Percentiles rank a stretch among this genome's conserved stretches.
Conservation (phyloP, 2,329 filamentous ascomycete genomes). For the Hawksworthiomyces lignivorus region DNA sequence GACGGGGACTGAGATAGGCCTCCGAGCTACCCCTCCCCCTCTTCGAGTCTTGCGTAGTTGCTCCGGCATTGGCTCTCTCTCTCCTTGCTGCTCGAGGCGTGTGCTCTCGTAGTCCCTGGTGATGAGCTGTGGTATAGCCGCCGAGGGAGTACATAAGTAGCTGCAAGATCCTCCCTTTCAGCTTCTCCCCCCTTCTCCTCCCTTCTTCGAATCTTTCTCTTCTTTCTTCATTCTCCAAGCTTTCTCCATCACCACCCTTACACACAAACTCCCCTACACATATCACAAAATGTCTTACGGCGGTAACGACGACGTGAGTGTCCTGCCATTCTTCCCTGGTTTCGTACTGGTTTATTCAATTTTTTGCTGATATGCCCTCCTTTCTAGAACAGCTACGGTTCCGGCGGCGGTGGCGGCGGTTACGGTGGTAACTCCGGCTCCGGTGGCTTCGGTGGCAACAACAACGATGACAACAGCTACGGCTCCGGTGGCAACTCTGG, state of each 20-base stretch:
- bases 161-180: background rate
- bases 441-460: constrained; percentile 10
- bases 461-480: constrained; percentile 17
- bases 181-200: background rate
- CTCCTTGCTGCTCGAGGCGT: background rate
- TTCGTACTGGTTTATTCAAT: background rate
- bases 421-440: constrained; percentile 1
- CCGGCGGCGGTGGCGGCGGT: constrained; percentile 5
- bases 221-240: background rate
- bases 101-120: no score
- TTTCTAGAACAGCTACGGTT: constrained; percentile 16
- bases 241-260: no score
- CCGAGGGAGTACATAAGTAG: constrained; percentile 6
- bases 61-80: no score
- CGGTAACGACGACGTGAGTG: background rate
- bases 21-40: no score
- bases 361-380: no score
- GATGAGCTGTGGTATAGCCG: no score
- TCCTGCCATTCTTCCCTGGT: constrained; percentile 1
- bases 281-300: background rate
- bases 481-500: constrained; percentile 12
- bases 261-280: background rate
- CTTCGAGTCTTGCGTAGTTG: constrained; percentile 1
- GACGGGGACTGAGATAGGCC: no score
- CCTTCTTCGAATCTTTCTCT: background rate